Evolutionary conservation across 1,139 yeast species (phyloP).

Genomic region (Kurtzmaniella quercitrusa): DNA sequence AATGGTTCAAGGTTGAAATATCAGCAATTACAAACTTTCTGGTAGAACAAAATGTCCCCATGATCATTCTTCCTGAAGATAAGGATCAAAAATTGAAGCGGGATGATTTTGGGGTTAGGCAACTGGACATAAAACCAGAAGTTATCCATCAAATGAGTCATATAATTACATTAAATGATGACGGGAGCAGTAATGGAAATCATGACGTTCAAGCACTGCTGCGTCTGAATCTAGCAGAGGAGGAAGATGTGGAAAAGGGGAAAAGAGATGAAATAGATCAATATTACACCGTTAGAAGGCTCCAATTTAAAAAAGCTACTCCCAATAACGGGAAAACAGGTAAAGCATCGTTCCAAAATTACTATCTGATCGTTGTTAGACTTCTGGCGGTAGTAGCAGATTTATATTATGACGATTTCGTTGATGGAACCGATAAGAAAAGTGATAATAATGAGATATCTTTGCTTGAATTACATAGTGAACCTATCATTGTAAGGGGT

Average conservation of each 20-base stretch:
- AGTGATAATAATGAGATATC: constrained; percentile 29
- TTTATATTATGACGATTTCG: constrained; percentile 38
- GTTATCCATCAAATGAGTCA: constrained; percentile 24
- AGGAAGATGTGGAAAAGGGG: background rate
- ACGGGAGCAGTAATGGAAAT: background rate
- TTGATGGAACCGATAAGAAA: constrained; percentile 15
- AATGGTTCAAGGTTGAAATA: constrained; percentile 38
- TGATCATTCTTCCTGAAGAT: constrained; percentile 27
- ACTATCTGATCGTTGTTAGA: constrained; percentile 45
- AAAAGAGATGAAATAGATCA: constrained; percentile 26
- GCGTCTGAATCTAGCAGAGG: background rate
- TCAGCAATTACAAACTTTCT: constrained; percentile 33
- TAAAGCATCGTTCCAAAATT: constrained; percentile 52
- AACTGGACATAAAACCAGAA: constrained; percentile 14
- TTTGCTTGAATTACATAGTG: constrained; percentile 33
- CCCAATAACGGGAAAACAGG: constrained; percentile 64
- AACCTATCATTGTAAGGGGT: constrained; percentile 62
- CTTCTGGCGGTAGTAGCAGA: constrained; percentile 45
- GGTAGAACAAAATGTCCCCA: constrained; percentile 26
- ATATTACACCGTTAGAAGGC: constrained; percentile 35
- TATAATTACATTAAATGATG: constrained; percentile 26
- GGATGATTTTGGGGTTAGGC: constrained; percentile 12
- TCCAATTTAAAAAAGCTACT: constrained; percentile 60
- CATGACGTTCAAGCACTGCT: background rate
- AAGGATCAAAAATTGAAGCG: constrained; percentile 17